Percentiles rank a stretch among this genome's conserved stretches.
Conservation (phyloP, 1,139 yeast genomes). For the Candida freyschussii region DNA sequence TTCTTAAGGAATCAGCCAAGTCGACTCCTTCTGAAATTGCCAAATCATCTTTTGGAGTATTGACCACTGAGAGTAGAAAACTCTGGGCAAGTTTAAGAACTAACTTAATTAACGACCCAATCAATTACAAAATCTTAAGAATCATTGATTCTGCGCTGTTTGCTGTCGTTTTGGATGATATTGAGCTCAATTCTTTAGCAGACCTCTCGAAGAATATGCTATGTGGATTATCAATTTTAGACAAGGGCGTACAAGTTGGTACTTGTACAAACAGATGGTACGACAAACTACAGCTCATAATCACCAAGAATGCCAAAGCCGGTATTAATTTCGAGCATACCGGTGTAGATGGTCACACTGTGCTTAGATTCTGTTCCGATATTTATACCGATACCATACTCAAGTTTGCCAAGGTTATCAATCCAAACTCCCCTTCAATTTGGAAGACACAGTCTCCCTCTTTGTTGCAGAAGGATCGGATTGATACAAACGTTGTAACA, state of each 20-base stretch:
- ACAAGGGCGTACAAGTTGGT: conserved; percentile 85
- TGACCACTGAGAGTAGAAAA: conserved; percentile 83
- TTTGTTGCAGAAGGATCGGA: conserved; percentile 35
- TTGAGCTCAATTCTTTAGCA: conserved; percentile 58
- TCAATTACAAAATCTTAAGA: conserved; percentile 65
- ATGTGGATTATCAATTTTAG: conserved; percentile 77
- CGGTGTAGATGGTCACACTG: conserved; percentile 95
- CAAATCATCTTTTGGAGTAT: conserved; percentile 79
- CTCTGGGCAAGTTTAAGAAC: conserved; percentile 77
- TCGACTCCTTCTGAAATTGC: conserved; percentile 66
- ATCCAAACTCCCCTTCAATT: conserved; percentile 73
- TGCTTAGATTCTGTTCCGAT: conserved; percentile 80
- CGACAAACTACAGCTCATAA: conserved; percentile 83
- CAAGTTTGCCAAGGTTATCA: conserved; percentile 79
- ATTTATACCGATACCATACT: conserved; percentile 87
- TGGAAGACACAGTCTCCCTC: conserved; percentile 56
- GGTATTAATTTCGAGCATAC: conserved; percentile 94
- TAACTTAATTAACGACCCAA: conserved; percentile 38
- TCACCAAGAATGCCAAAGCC: conserved; percentile 88
- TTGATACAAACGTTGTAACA: conserved; percentile 42
- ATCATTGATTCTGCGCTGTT: conserved; percentile 79
- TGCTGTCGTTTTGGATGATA: conserved; percentile 76
- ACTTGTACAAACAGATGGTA: conserved; percentile 96
- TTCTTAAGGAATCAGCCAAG: conserved; percentile 62
- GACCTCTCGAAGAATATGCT: conserved; percentile 78